Base-by-base conservation (phyloP, 2,329 filamentous ascomycete species). In the Aspergillus sp. region DNA sequence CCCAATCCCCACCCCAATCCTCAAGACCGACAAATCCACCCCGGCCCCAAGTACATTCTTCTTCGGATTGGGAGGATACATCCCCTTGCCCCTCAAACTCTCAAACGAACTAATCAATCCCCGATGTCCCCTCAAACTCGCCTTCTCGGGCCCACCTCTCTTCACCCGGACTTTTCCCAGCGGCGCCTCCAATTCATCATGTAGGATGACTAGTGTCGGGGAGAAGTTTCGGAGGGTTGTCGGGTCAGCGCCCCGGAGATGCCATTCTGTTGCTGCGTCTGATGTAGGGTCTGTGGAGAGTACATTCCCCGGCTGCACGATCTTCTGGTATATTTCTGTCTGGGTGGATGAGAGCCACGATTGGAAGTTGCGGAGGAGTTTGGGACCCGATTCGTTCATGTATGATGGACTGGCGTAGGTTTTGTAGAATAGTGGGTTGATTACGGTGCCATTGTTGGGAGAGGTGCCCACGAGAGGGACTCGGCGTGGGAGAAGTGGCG, bases 1-100 rank as follows among this genome's bases (percentile, higher is more conserved):
- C n/a, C 91, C 93, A 78, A 98, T 97, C 0, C 95, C 95, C 12
- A 98, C 80, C 0, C 90, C 89, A 54, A 98, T 85, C 60, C 91
- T 82, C 69, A 84, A 74, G 65, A 83, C 80, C 28, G 77, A 76
- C 6, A 79, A 63, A 30, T 69, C 67, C 1, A 65, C 65, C n/a
- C 63, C 64, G 36, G 64, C 64, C 67, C 63, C 78, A 36, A 13
- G 10, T 4, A 13, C 32, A 36, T 13, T 36, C 32, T 36, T 36
- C 74, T 45, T 45, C 67, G 12, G 12, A 36, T 81, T 57, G 23
- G 65, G 36, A 4, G 69, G 67, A 57, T 75, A 69, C 39, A 76
- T 28, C 5, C 70, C 72, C 50, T 74, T 74, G 39, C 73, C 64
- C 73, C 82, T 79, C 80, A 91, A 65, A 54, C 72, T 78, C 17